phyloP scores from a whole-genome alignment of 495 filamentous ascomycete species.

The Lindgomyces ingoldianus region DNA sequence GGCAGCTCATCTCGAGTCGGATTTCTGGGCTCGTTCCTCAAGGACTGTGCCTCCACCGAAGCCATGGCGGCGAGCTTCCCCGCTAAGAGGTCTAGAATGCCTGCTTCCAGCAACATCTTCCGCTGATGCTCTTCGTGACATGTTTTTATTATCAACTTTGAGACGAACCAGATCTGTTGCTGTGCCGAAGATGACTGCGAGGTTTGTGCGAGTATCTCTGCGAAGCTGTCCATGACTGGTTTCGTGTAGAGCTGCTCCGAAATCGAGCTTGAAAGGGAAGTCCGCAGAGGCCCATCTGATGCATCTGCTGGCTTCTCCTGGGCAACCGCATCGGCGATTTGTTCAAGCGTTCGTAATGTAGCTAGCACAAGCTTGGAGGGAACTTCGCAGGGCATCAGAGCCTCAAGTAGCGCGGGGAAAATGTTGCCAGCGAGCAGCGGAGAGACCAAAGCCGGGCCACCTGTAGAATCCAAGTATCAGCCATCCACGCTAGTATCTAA shows the following conservation, averaged over 20 bases:
- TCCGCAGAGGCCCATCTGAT: conserved; percentile 46
- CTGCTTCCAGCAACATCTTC: conserved; percentile 63
- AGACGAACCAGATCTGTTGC: conserved; percentile 67
- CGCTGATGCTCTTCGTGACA: conserved; percentile 71
- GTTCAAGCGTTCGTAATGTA: conserved; percentile 72
- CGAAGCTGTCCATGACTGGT: conserved; percentile 58
- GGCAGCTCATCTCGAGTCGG: conserved; percentile 48
- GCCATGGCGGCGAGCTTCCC: conserved; percentile 74
- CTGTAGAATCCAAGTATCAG: conserved; percentile 49
- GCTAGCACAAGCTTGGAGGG: conserved; percentile 67
- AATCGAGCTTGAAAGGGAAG: conserved; percentile 41
- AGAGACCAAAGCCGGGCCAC: conserved; percentile 74
- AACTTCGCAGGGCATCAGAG: conserved; percentile 64
- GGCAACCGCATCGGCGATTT: conserved; percentile 62
- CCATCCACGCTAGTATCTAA: neutral
- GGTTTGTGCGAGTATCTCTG: conserved; percentile 63
- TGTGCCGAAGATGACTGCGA: conserved; percentile 54
- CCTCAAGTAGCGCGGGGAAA: conserved; percentile 66
- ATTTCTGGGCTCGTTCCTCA: conserved; percentile 51
- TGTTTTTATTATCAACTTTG: conserved; percentile 67
- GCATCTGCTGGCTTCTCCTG: conserved; percentile 50
- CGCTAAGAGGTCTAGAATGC: conserved; percentile 79
- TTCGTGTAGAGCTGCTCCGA: conserved; percentile 65
- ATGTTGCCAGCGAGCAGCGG: conserved; percentile 68
- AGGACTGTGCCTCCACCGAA: conserved; percentile 59